Conservation (phyloP, 202 grass and related monocot species). For the Panicum virgatum region DNA sequence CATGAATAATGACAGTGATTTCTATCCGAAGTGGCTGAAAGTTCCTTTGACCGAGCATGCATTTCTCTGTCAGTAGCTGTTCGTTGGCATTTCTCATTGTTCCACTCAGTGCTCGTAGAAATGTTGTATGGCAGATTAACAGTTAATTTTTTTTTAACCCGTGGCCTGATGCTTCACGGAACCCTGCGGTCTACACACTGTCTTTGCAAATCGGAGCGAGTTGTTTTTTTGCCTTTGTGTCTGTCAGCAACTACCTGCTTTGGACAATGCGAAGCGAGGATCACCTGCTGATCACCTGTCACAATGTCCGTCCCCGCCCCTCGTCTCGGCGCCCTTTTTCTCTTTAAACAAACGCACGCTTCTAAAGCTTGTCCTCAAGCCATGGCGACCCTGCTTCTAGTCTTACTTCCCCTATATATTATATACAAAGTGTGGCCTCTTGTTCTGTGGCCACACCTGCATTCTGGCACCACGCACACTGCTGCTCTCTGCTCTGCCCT, state of each 20-base stretch:
- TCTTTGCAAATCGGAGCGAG: background rate
- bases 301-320: slow-evolving; percentile 23
- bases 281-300: background rate
- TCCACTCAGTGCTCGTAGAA: background rate
- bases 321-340: slow-evolving; percentile 6
- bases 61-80: background rate
- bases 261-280: slow-evolving; percentile 35
- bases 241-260: slow-evolving; percentile 6
- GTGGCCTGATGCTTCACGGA: background rate
- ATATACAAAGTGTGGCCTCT: slow-evolving; percentile 35
- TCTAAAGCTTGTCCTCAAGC: slow-evolving; percentile 66
- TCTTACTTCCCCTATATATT: slow-evolving; percentile 37
- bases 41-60: background rate
- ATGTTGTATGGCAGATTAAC: background rate
- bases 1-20: background rate
- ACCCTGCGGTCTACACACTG: background rate
- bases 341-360: slow-evolving; percentile 58
- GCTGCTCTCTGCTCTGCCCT: background rate
- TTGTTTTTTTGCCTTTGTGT: slow-evolving; percentile 16
- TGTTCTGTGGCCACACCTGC: slow-evolving; percentile 6
- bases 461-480: background rate
- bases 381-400: background rate
- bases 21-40: background rate
- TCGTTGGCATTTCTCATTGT: background rate
- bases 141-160: background rate